Evolutionary conservation across 1,284 basidiomycete species (phyloP), one percentile per base, ranked within the genome.

Genomic region (Stygiomarasmius scandens): DNA sequence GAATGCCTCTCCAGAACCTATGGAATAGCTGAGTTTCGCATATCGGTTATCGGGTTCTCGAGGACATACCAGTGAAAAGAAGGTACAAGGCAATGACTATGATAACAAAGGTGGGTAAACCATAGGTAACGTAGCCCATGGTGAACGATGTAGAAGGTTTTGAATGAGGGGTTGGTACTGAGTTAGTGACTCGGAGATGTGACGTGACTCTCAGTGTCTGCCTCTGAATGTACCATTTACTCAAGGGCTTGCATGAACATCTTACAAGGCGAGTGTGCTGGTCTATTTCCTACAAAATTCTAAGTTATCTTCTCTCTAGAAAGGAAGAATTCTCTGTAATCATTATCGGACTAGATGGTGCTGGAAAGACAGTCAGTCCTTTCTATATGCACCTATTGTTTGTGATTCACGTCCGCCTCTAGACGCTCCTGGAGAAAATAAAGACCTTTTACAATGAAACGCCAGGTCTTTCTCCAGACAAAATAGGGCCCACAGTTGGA

Each of bases 311-410:
- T 52, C 34, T 16, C 14, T 9, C 49, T 63, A 90, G 89, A 63
- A 96, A 96, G 74, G 94, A 96, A 63, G 93, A 96, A 67, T 96
- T 95, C 71, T 94, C 91, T 11, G 87, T 97, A 27, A 91, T 96
- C 56, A 96, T 97, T 67, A 87, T 97, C 54, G 95, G 94, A 23
- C 79, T 93, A 16, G 90, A 92, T 68, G 89, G 88, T 14, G 95
- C 95, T 22, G 95, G 95, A 49, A 97, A 97, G 79, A 96, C 95
- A 56, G 93, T 94, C 64, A 63, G 78, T 73, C 58, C 6, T 20
- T 25, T 36, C 53, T 58, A 20, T 16, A 43, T 32, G 27, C 41
- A 34, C 50, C 38, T 43, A 27, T 54, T 49, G 55, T 34, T 23
- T 36, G 34, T 44, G 44, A 14, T 43, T 61, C 29, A 59, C 55